These are phyloP conservation scores for Colletotrichum incanum DNA, from an alignment of 2,329 filamentous ascomycete genomes.

Conservation along the genomic window DNA sequence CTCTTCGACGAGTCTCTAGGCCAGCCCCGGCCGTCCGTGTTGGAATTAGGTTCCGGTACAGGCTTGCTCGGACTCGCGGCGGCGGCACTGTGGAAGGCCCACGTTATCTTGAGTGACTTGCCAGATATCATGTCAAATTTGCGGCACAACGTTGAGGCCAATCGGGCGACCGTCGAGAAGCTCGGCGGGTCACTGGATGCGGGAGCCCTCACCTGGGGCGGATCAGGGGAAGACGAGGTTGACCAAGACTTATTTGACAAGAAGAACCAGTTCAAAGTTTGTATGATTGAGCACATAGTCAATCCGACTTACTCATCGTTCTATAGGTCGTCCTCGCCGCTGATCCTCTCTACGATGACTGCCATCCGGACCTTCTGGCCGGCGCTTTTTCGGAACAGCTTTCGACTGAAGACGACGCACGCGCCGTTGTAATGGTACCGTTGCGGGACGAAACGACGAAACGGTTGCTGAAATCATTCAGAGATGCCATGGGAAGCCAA, in stretches of 20 bases:
- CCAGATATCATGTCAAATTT: slow-evolving; percentile 89
- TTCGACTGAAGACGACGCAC: slow-evolving; percentile 67
- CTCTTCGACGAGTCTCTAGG: slow-evolving; percentile 58
- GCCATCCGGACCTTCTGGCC: slow-evolving; percentile 83
- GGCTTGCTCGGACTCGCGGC: slow-evolving; percentile 92
- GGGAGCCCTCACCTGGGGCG: slow-evolving; percentile 83
- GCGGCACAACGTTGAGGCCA: slow-evolving; percentile 78
- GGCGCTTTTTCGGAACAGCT: slow-evolving; percentile 80
- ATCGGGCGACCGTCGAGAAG: slow-evolving; percentile 69
- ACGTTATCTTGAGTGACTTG: slow-evolving; percentile 85
- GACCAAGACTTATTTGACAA: slow-evolving; percentile 62
- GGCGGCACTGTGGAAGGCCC: slow-evolving; percentile 77
- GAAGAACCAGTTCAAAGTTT: slow-evolving; percentile 68
- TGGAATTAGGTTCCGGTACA: slow-evolving; percentile 93
- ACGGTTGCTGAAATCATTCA: slow-evolving; percentile 75
- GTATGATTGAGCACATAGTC: slow-evolving; percentile 28
- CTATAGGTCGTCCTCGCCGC: slow-evolving; percentile 82
- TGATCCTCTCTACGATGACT: slow-evolving; percentile 88
- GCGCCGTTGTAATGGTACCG: slow-evolving; percentile 86
- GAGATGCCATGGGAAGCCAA: slow-evolving; percentile 70
- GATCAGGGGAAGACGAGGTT: slow-evolving; percentile 58
- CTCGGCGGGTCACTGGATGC: slow-evolving; percentile 72
- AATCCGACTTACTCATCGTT: slow-evolving; percentile 14
- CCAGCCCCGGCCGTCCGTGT: slow-evolving; percentile 56
- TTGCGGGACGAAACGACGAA: slow-evolving; percentile 79